Conservation (phyloP, 2,329 filamentous ascomycete genomes). For the Cladosporium velox region DNA sequence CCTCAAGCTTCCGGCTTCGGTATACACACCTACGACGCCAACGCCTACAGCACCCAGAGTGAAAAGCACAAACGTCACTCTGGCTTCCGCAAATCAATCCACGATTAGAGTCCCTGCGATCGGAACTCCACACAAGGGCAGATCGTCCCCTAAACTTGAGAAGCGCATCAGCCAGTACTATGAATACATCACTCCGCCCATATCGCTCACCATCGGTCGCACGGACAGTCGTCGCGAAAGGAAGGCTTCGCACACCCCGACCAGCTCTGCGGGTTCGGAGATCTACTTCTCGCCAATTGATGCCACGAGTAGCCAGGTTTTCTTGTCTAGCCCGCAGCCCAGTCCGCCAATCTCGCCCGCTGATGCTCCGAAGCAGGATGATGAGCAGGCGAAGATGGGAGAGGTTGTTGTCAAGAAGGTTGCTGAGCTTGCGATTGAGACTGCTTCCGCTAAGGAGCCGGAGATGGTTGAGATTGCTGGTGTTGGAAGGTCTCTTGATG, state of each 20-base stretch:
- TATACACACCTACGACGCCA: not conserved
- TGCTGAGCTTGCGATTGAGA: not conserved
- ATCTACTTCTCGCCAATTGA: constrained; percentile 34
- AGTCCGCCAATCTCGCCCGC: constrained; percentile 25
- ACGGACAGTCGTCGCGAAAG: constrained; percentile 5
- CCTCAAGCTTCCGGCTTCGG: not conserved
- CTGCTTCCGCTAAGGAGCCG: not conserved
- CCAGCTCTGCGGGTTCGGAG: constrained; percentile 21
- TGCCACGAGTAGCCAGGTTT: constrained; percentile 26
- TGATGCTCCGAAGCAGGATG: constrained; percentile 15
- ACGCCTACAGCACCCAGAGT: not conserved
- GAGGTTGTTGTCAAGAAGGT: not conserved
- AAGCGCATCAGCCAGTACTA: constrained; percentile 14
- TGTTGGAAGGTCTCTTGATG: constrained; percentile 7
- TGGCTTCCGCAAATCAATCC: not conserved
- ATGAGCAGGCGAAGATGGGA: not conserved
- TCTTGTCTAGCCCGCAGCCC: constrained; percentile 29
- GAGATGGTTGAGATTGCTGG: constrained; percentile 23
- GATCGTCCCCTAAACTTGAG: not conserved
- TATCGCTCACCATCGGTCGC: not conserved
- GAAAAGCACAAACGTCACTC: not conserved
- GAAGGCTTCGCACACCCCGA: constrained; percentile 11
- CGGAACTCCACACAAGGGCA: not conserved
- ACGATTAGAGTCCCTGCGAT: not conserved
- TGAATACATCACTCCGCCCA: constrained; percentile 15